phyloP scores from a whole-genome alignment of 306 rosid genomes.

The Pueraria montana region DNA sequence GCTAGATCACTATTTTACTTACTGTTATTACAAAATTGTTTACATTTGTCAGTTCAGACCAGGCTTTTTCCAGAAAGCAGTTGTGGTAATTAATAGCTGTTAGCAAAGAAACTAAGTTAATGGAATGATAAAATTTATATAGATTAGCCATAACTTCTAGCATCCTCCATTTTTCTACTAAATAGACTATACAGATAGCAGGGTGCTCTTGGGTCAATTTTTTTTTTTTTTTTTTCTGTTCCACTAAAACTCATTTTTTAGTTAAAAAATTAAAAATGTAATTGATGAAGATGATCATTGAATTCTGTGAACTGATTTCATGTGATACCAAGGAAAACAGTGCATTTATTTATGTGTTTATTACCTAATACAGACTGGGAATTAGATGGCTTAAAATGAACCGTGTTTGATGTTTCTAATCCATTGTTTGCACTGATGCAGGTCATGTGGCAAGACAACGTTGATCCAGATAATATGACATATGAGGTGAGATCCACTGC shows the following conservation, averaged over 20 bases:
- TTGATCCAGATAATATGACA: constrained; percentile 93
- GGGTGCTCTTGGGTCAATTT: not conserved
- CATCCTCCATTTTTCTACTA: constrained; percentile 19
- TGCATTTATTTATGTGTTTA: not conserved
- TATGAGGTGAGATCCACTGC: constrained; percentile 71
- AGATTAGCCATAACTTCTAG: not conserved
- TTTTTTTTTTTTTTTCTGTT: not conserved
- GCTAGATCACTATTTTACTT: not conserved
- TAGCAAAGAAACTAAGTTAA: not conserved
- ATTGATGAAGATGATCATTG: not conserved
- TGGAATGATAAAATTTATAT: not conserved
- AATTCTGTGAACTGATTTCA: not conserved
- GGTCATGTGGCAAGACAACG: constrained; percentile 82
- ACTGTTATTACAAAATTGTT: not conserved
- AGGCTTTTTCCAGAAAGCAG: not conserved
- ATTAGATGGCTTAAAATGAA: constrained; percentile 5
- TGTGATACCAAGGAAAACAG: not conserved
- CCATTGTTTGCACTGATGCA: constrained; percentile 50
- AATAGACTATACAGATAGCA: not conserved
- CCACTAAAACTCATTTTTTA: not conserved
- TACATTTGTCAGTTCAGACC: not conserved
- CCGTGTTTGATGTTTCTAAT: constrained; percentile 29
- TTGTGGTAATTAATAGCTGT: not conserved
- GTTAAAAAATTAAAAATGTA: not conserved
- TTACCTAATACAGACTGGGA: not conserved